Evolutionary conservation across 768 basidiomycete genomes (phyloP), one percentile per base, ranked within the genome.

Genomic region (Baorangia bicolor): DNA sequence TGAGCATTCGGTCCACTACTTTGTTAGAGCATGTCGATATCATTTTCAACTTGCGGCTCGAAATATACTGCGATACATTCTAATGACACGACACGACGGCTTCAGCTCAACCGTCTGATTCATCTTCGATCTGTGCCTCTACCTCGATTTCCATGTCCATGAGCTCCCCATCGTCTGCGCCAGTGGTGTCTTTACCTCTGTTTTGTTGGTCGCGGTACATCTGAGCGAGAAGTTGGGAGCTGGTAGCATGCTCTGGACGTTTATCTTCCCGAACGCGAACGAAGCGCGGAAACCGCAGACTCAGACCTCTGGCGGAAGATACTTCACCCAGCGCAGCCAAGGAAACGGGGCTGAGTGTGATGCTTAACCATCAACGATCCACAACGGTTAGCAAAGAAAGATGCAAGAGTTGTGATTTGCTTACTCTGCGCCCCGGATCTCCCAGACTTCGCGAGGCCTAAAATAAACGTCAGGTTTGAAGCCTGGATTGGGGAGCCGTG

Each of bases 221-320:
- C 13, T 78, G 76, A 10, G 82, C 87, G 46, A 95, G 75, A 65
- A 90, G 85, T 20, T 81, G 76, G 2, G 85, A 78, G 4, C 86
- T 85, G 60, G 85, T 92, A 2, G 91, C 92, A 60, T 87, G 72
- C 63, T 88, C 85, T 48, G 86, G 77, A 6, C 64, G 63, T 70
- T 93, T 94, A 71, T 95, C 94, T 11, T 86, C 84, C 25, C 90
- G 76, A 8, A 82, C 64, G 55, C 78, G 81, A 52, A 95, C 77
- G 73, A 95, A 96, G 34, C 94, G 80, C 39, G 94, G 94, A 70
- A 97, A 97, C 13, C 94, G 86, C 13, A 96, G 71, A 62, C 88
- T 90, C 30, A 95, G 75, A 5, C 94, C 94, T 27, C 87, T 78
- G 31, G 43, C 33, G 9, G 77, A 77, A 7, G 84, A 81, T 5